Evolutionary conservation across 2,329 filamentous ascomycete species (phyloP).

Genomic region (Colletotrichum endophyticum): DNA sequence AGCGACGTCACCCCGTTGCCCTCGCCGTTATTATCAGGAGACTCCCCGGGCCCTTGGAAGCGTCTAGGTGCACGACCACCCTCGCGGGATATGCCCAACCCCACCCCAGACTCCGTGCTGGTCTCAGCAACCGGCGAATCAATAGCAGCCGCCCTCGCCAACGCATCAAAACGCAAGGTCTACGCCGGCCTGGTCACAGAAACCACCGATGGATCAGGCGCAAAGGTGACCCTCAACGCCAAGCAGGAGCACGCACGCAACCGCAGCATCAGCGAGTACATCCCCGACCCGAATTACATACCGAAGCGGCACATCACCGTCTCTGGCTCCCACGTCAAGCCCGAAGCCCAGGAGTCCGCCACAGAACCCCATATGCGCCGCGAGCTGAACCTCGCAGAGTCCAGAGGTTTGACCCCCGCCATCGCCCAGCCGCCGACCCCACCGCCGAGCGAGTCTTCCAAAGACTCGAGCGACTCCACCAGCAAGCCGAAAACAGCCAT

Average conservation of each 20-base stretch:
- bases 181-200: conserved; percentile 53
- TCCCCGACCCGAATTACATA: conserved; percentile 72
- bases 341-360: conserved; percentile 35
- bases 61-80: conserved; percentile 51
- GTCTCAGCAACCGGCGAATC: conserved; percentile 58
- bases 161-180: conserved; percentile 61
- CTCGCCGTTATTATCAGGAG: conserved; percentile 71
- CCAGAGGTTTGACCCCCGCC: conserved; percentile 71
- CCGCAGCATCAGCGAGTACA: conserved; percentile 88
- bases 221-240: conserved; percentile 23
- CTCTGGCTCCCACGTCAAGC: conserved; percentile 62
- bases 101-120: conserved; percentile 51
- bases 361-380: conserved; percentile 64
- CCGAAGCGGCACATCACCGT: conserved; percentile 77
- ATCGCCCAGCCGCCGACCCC: conserved; percentile 77
- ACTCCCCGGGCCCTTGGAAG: conserved; percentile 72
- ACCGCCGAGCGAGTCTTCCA: conserved; percentile 77
- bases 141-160: conserved; percentile 52
- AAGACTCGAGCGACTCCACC: conserved; percentile 45
- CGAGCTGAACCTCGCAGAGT: conserved; percentile 80
- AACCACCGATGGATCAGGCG: conserved; percentile 25
- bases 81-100: conserved; percentile 48
- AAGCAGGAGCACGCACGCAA: conserved; percentile 57
- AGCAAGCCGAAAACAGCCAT: conserved; percentile 41
- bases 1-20: conserved; percentile 80